These are phyloP conservation scores for Peniophora sp. DNA, from an alignment of 1,284 basidiomycete genomes.

Conservation along the genomic window DNA sequence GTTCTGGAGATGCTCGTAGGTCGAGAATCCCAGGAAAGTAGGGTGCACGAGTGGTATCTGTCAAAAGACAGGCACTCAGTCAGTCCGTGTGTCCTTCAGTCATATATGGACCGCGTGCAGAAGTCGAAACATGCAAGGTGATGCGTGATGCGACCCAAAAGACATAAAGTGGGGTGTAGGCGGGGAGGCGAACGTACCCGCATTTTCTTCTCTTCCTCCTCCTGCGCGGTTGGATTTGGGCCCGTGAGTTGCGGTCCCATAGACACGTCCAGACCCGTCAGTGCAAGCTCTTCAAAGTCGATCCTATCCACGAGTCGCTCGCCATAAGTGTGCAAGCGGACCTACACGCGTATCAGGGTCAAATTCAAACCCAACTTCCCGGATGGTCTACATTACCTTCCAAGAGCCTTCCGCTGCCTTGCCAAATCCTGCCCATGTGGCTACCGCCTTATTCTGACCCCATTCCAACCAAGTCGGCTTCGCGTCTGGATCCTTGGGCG, in stretches of 20 bases:
- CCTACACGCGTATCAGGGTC: not conserved
- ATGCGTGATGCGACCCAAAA: no score
- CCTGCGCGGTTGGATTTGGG: conserved; percentile 9
- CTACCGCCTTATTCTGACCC: conserved; percentile 40
- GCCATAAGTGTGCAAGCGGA: conserved; percentile 27
- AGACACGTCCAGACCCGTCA: conserved; percentile 63
- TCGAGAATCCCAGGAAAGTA: conserved; percentile 39
- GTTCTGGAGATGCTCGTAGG: conserved; percentile 44
- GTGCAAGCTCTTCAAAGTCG: conserved; percentile 69
- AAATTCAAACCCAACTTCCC: not conserved
- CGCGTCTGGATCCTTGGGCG: conserved; percentile 16
- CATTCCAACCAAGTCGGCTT: conserved; percentile 26
- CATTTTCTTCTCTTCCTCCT: conserved; percentile 14
- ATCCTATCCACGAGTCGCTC: conserved; percentile 61
- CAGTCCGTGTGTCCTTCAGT: not conserved
- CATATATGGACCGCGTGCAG: not conserved
- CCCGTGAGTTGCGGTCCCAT: conserved; percentile 38
- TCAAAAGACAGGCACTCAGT: not conserved
- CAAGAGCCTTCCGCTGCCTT: conserved; percentile 54
- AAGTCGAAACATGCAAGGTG: conserved; percentile 10
- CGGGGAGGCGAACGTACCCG: conserved; percentile 5
- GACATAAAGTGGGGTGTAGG: conserved; percentile 12
- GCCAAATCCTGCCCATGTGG: conserved; percentile 58
- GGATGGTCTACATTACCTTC: conserved; percentile 34
- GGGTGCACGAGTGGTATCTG: conserved; percentile 68